These are phyloP conservation scores for Cutaneotrichosporon sp. DNA, from an alignment of 1,284 basidiomycete species.

Conservation along the genomic window DNA sequence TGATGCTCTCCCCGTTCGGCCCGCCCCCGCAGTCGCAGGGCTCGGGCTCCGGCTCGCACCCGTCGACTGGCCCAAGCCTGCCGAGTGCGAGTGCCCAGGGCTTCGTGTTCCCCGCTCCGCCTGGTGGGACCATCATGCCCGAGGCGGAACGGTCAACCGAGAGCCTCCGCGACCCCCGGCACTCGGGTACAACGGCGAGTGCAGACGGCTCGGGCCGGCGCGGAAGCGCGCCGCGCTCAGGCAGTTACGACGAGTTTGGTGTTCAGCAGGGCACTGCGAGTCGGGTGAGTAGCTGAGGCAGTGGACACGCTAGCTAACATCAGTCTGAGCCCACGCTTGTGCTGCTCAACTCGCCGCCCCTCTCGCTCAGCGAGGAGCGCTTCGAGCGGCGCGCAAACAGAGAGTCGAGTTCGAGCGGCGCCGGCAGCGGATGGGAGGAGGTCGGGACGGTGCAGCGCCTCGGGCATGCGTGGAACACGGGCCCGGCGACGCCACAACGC, in stretches of 20 bases:
- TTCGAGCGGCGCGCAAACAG: neutral
- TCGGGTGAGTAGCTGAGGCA: neutral
- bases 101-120: neutral
- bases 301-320: neutral
- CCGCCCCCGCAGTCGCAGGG: neutral
- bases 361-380: neutral
- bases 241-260: slow-evolving; percentile 19
- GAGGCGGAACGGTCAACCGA: neutral
- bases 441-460: slow-evolving; percentile 1
- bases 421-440: slow-evolving; percentile 1
- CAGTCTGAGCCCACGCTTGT: slow-evolving; percentile 5
- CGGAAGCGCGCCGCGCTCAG: slow-evolving; percentile 4
- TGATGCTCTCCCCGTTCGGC: slow-evolving; percentile 25
- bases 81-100: neutral
- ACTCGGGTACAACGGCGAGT: neutral
- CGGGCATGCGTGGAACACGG: slow-evolving; percentile 5
- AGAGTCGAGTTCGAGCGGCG: neutral
- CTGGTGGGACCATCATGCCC: too few relatives aligned
- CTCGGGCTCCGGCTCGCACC: slow-evolving; percentile 1
- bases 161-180: neutral
- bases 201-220: slow-evolving; percentile 8
- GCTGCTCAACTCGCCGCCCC: neutral
- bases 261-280: slow-evolving; percentile 4
- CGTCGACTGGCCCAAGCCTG: neutral
- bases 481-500: neutral